A percentile compares a stretch with the other conserved stretches of the same genome.
These are phyloP conservation scores for Eimeria tenella DNA, from an alignment of 169 alveolate species.

Conservation along the genomic window DNA sequence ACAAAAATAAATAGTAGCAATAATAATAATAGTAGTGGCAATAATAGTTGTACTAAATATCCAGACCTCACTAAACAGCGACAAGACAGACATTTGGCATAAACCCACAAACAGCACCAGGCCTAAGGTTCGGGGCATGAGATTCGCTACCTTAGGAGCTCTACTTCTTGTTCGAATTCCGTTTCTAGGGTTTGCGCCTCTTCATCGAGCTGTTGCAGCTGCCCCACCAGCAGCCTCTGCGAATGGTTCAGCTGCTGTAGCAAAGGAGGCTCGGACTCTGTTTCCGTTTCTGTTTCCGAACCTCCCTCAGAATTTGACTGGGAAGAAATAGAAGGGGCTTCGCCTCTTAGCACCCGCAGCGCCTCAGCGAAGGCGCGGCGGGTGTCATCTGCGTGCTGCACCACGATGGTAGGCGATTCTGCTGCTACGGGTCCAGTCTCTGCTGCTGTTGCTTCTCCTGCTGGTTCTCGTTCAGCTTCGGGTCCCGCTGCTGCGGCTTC, in stretches of 20 bases:
- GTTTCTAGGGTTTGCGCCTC: not conserved
- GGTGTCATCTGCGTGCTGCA: not conserved
- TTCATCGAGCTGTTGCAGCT: slow-evolving; percentile 2
- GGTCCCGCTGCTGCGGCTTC: not conserved
- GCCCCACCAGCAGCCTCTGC: not conserved
- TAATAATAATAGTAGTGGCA: too few species aligned
- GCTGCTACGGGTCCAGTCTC: not conserved
- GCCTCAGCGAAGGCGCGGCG: not conserved
- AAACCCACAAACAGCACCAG: too few species aligned
- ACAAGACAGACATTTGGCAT: too few species aligned
- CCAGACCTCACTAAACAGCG: too few species aligned
- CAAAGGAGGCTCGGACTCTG: not conserved
- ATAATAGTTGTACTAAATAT: too few species aligned
- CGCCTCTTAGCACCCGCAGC: slow-evolving; percentile 2
- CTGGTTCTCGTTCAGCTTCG: not conserved
- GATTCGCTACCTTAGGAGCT: not conserved
- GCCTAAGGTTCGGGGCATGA: too few species aligned
- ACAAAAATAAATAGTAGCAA: too few species aligned
- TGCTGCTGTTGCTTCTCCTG: not conserved
- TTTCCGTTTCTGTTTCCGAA: not conserved
- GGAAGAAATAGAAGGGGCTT: not conserved
- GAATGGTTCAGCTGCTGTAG: not conserved
- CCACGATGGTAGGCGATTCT: not conserved
- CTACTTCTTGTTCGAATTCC: not conserved
- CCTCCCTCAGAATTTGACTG: not conserved